Evolutionary conservation across 2,329 filamentous ascomycete species (phyloP).

Genomic region (Magnaporthiopsis poae): DNA sequence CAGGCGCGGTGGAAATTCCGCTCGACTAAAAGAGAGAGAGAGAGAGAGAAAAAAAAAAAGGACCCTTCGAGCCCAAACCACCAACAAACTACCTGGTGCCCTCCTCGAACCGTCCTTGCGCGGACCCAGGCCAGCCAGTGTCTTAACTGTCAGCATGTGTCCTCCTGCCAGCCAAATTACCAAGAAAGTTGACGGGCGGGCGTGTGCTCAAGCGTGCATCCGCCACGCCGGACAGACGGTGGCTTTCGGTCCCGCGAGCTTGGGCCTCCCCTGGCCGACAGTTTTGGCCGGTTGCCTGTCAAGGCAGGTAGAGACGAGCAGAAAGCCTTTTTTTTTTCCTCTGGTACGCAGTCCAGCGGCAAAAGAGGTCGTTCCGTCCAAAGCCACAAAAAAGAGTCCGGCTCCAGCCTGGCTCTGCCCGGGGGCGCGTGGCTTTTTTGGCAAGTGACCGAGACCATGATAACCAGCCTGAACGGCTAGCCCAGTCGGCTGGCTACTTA

Average conservation of each 20-base stretch:
- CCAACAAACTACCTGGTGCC: not conserved
- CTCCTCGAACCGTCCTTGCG: not conserved
- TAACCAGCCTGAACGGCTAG: not conserved
- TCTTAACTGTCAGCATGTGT: not conserved
- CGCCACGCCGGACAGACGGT: not conserved
- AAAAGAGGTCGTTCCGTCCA: not conserved
- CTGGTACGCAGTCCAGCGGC: not conserved
- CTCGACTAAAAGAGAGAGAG: not conserved
- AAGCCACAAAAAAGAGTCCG: not conserved
- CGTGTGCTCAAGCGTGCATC: not conserved
- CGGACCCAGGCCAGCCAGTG: not conserved
- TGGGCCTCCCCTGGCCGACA: not conserved
- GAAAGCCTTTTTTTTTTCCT: not conserved
- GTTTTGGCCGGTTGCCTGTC: not conserved
- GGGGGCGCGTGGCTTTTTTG: not conserved
- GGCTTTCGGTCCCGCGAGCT: not conserved
- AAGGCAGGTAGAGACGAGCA: not conserved
- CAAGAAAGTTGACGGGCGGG: not conserved
- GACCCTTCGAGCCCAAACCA: not conserved
- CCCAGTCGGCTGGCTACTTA: too few species aligned
- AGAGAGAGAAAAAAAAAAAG: not conserved
- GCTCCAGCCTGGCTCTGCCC: not conserved
- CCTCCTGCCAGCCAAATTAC: not conserved
- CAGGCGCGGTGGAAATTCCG: not conserved
- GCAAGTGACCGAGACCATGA: not conserved